phyloP scores from a whole-genome alignment of 2,329 filamentous ascomycete species.

The Penicillium sp. region DNA sequence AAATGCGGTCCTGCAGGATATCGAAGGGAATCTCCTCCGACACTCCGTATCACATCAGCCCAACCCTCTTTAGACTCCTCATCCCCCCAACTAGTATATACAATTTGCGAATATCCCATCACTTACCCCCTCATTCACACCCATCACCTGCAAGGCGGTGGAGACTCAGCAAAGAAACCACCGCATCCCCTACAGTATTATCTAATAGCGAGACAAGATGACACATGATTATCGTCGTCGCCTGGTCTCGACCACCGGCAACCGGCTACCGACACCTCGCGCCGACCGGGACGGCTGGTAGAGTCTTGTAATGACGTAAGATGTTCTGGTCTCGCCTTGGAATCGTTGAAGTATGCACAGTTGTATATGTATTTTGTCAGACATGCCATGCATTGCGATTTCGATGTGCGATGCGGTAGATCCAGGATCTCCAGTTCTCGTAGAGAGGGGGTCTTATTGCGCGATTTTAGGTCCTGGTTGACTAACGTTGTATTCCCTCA shows the following conservation, averaged over 20 bases:
- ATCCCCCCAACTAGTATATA: background rate
- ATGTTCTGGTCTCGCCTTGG: background rate
- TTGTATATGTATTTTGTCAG: background rate
- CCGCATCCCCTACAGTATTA: conserved; percentile 16
- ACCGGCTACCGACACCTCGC: conserved; percentile 7
- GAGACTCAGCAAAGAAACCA: background rate
- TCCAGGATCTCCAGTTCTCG: background rate
- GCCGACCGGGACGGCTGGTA: background rate
- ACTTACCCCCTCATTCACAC: background rate
- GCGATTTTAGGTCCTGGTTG: background rate
- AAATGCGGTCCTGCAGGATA: background rate
- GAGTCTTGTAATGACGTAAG: background rate
- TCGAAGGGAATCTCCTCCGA: background rate
- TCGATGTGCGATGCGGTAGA: background rate
- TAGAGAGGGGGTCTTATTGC: background rate
- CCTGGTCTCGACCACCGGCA: conserved; percentile 21
- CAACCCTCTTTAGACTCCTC: background rate
- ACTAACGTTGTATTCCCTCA: background rate
- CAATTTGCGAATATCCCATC: background rate
- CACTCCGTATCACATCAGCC: conserved; percentile 3
- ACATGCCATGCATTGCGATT: conserved; percentile 2
- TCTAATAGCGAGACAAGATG: conserved; percentile 24
- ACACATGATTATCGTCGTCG: conserved; percentile 24
- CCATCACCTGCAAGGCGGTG: conserved; percentile 2
- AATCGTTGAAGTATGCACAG: background rate